Conservation (phyloP, 306 rosid genomes). For the Quercus ilex region DNA sequence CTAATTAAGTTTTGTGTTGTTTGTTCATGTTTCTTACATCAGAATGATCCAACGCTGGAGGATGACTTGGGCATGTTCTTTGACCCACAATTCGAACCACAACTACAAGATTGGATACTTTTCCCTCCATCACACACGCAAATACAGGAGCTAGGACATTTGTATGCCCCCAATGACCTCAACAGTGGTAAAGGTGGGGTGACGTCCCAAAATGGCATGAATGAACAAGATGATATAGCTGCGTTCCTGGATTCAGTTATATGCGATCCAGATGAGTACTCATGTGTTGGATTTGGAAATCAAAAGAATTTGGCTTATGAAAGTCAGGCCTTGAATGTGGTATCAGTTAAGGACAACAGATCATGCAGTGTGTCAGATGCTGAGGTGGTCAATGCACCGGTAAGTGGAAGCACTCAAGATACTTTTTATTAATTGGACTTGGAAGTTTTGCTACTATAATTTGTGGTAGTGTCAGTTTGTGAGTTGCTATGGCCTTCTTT, state of each 20-base stretch:
- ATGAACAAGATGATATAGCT: constrained; percentile 37
- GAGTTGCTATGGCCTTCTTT: not conserved
- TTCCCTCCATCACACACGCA: constrained; percentile 58
- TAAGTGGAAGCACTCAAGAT: constrained; percentile 38
- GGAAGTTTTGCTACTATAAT: constrained; percentile 9
- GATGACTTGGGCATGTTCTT: constrained; percentile 22
- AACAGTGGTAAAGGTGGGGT: constrained; percentile 27
- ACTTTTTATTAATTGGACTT: constrained; percentile 8
- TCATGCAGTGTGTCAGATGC: constrained; percentile 29
- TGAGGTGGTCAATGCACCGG: constrained; percentile 32
- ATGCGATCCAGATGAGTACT: constrained; percentile 33
- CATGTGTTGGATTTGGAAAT: constrained; percentile 22
- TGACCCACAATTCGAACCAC: constrained; percentile 29
- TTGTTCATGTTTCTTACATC: constrained; percentile 17
- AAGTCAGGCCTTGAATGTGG: not conserved
- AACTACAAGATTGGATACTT: constrained; percentile 29
- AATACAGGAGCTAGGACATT: constrained; percentile 37
- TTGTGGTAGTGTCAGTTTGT: not conserved
- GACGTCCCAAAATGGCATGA: constrained; percentile 41
- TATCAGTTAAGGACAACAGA: constrained; percentile 14
- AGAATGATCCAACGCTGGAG: constrained; percentile 24
- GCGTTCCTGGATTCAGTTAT: constrained; percentile 40
- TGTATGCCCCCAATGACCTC: constrained; percentile 10
- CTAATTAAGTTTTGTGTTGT: not conserved
- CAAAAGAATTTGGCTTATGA: constrained; percentile 10